Percentiles rank a stretch among this genome's conserved stretches.
Evolutionary conservation across 2,329 filamentous ascomycete species (phyloP).

Genomic region (Thermoascus crustaceus): DNA sequence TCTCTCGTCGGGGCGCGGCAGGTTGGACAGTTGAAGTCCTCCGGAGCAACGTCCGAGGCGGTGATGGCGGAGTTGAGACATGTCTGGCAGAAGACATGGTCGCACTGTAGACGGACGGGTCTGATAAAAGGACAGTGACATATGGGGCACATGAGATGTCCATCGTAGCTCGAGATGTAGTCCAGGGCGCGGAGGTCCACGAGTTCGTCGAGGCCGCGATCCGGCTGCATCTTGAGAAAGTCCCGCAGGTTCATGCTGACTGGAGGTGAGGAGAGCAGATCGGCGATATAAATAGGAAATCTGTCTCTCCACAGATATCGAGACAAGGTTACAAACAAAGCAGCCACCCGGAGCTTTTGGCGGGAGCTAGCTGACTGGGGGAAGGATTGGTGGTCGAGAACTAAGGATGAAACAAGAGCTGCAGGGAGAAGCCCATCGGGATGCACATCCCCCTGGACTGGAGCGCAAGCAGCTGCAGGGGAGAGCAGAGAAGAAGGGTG

Average conservation of each 20-base stretch:
- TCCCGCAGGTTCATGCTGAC: slow-evolving; percentile 25
- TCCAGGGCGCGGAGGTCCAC: slow-evolving; percentile 53
- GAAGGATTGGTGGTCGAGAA: slow-evolving; percentile 12
- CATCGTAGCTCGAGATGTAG: slow-evolving; percentile 48
- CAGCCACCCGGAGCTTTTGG: neutral
- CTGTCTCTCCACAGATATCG: neutral
- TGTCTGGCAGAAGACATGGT: slow-evolving; percentile 55
- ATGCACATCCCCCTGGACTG: neutral
- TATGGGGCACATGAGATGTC: slow-evolving; percentile 56
- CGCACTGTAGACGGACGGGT: slow-evolving; percentile 51
- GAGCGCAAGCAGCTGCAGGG: slow-evolving; percentile 4
- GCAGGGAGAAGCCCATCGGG: slow-evolving; percentile 7
- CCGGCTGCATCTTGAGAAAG: slow-evolving; percentile 21
- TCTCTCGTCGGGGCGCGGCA: slow-evolving; percentile 43
- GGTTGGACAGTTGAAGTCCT: slow-evolving; percentile 46
- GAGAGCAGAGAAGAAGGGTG: slow-evolving; percentile 16
- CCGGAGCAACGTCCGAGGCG: slow-evolving; percentile 21
- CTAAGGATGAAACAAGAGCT: slow-evolving; percentile 16
- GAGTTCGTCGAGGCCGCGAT: slow-evolving; percentile 19
- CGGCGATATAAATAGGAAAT: neutral
- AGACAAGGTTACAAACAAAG: neutral
- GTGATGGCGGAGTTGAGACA: slow-evolving; percentile 47
- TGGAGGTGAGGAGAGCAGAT: slow-evolving; percentile 2
- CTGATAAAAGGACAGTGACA: slow-evolving; percentile 55
- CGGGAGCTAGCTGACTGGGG: slow-evolving; percentile 2